Percentiles rank a stretch among this genome's conserved stretches.
Conservation (phyloP, 2,329 filamentous ascomycete genomes). For the Monilinia vaccinii-corymbosi region DNA sequence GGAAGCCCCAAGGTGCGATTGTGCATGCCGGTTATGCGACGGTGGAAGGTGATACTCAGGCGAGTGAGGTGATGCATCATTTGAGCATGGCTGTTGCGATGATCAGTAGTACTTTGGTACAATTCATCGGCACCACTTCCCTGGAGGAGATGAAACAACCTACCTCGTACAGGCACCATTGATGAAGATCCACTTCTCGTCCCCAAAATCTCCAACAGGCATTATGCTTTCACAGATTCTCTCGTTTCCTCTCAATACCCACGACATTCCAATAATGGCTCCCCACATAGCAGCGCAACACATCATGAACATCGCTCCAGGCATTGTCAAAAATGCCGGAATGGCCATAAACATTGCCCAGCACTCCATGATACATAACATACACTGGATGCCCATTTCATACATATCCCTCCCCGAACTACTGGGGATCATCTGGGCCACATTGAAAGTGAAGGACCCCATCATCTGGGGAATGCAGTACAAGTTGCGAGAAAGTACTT, state of each 20-base stretch:
- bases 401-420: conserved; percentile 2
- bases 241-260: conserved; percentile 10
- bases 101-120: not conserved
- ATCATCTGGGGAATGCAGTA: conserved; percentile 11
- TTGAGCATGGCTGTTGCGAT: conserved; percentile 44
- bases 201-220: conserved; percentile 3
- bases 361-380: conserved; percentile 11
- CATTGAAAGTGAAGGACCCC: not conserved
- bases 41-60: conserved; percentile 59
- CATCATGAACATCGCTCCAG: conserved; percentile 10
- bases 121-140: not conserved
- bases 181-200: conserved; percentile 15
- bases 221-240: conserved; percentile 3
- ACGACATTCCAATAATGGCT: conserved; percentile 5
- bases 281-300: not conserved
- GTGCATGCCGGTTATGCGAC: conserved; percentile 63
- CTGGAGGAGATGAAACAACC: not conserved
- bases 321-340: conserved; percentile 12
- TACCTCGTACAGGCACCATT: conserved; percentile 17
- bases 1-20: conserved; percentile 62
- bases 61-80: conserved; percentile 60
- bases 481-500: conserved; percentile 11
- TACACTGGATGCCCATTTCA: conserved; percentile 12
- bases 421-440: not conserved
- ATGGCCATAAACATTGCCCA: conserved; percentile 7